A percentile compares a stretch with the other conserved stretches of the same genome.
phyloP scores from a whole-genome alignment of 805 yeast genomes.

The Spathaspora passalidarum region DNA sequence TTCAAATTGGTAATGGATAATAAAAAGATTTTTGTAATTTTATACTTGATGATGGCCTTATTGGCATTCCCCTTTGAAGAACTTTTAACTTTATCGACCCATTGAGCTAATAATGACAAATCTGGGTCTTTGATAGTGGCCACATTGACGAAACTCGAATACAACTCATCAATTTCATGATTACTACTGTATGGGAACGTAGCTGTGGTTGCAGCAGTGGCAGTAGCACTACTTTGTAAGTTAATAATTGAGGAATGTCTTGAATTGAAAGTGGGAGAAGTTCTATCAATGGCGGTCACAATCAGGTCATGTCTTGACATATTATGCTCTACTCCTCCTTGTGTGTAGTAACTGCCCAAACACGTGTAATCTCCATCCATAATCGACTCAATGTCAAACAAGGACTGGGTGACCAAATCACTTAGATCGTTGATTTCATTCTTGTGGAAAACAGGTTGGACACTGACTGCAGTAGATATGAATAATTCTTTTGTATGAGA shows the following conservation, averaged over 20 bases:
- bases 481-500: slow-evolving; percentile 92
- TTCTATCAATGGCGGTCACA: neutral
- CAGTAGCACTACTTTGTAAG: neutral
- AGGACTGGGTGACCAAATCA: slow-evolving; percentile 64
- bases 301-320: slow-evolving; percentile 3
- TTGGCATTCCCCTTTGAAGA: slow-evolving; percentile 8
- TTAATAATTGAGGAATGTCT: neutral
- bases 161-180: slow-evolving; percentile 63
- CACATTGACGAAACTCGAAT: slow-evolving; percentile 62
- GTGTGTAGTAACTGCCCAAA: slow-evolving; percentile 16
- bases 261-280: slow-evolving; percentile 1
- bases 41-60: slow-evolving; percentile 15
- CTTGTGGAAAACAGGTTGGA: slow-evolving; percentile 94
- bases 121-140: slow-evolving; percentile 44
- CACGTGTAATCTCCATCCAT: slow-evolving; percentile 44
- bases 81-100: slow-evolving; percentile 38
- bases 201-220: neutral
- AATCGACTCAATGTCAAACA: slow-evolving; percentile 69
- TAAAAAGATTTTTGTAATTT: slow-evolving; percentile 68
- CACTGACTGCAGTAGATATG: slow-evolving; percentile 87
- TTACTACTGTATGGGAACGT: slow-evolving; percentile 15
- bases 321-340: neutral
- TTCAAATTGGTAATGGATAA: slow-evolving; percentile 62
- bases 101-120: slow-evolving; percentile 29
- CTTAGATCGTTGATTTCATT: slow-evolving; percentile 80